Evolutionary conservation across 106 monocot genomes (phyloP), one percentile per base, ranked within the genome.

Genomic region (Hemerocallis citrina): DNA sequence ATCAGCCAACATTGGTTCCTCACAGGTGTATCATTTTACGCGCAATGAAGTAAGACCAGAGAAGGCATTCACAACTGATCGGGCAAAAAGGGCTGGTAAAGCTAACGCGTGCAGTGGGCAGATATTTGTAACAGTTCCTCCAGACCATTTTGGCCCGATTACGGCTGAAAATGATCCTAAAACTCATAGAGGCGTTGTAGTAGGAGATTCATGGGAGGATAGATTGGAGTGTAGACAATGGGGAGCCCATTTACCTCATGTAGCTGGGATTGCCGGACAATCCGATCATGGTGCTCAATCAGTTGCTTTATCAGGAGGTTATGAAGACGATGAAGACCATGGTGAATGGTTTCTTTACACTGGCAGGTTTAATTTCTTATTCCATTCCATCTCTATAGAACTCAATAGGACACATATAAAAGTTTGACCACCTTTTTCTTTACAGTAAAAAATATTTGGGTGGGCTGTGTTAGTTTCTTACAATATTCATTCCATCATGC

Each of bases 341-440:
- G 98, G 98, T 11, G 98, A 98, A 24, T 98, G 98, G 98, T 98
- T 98, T 50, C 81, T 98, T 28, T 98, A 98, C 61, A 96, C 96
- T 62, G 96, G 96, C 47, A 96, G 96, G 96, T 96, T 70, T 66
- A 39, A 1, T 23, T 15, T 24, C 40, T 27, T 59, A 0, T 23
- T 49, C 12, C 9, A 24, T n/a, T n/a, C n/a, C n/a, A n/a, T n/a
- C n/a, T n/a, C n/a, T n/a, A n/a, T n/a, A n/a, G n/a, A n/a, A n/a
- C n/a, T n/a, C n/a, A n/a, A n/a, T n/a, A n/a, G n/a, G n/a, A n/a
- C n/a, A n/a, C n/a, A n/a, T n/a, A n/a, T n/a, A n/a, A n/a, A n/a
- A n/a, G n/a, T n/a, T n/a, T n/a, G n/a, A n/a, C n/a, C n/a, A n/a
- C n/a, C n/a, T n/a, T n/a, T n/a, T n/a, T n/a, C n/a, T n/a, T n/a